phyloP scores from a whole-genome alignment of 768 basidiomycete genomes.

The Naganishia vaughanmartiniae region DNA sequence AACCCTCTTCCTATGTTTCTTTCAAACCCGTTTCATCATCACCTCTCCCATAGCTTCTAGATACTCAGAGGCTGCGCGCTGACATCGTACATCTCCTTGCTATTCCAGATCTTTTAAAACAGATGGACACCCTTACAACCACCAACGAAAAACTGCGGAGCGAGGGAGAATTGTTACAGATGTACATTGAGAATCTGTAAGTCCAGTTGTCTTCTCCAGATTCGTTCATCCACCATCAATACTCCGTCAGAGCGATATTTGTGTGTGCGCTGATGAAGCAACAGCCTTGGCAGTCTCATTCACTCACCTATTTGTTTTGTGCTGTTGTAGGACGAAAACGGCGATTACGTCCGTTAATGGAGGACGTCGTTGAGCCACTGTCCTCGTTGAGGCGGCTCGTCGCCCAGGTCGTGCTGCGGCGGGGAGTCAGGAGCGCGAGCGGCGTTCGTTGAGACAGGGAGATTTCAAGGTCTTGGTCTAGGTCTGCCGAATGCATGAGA shows the following conservation, averaged over 20 bases:
- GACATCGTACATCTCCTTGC: not conserved
- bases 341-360: constrained; percentile 9
- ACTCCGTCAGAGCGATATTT: no score
- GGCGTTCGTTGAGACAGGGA: no score
- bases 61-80: no score
- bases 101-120: not conserved
- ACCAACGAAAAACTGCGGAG: not conserved
- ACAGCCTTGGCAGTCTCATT: no score
- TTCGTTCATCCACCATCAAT: not conserved
- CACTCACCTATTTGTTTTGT: not conserved
- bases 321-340: constrained; percentile 9
- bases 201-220: not conserved
- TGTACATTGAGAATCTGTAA: constrained; percentile 21
- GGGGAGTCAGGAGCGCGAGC: no score
- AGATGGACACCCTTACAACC: not conserved
- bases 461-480: no score
- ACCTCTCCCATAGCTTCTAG: no score
- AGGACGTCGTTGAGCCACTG: not conserved
- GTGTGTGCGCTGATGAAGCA: no score
- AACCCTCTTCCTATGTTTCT: not conserved
- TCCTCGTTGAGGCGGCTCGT: no score
- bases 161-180: constrained; percentile 21
- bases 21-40: no score
- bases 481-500: no score
- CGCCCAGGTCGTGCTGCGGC: no score